Evolutionary conservation across 2,329 filamentous ascomycete species (phyloP).

Genomic region (Aureobasidium sp.): DNA sequence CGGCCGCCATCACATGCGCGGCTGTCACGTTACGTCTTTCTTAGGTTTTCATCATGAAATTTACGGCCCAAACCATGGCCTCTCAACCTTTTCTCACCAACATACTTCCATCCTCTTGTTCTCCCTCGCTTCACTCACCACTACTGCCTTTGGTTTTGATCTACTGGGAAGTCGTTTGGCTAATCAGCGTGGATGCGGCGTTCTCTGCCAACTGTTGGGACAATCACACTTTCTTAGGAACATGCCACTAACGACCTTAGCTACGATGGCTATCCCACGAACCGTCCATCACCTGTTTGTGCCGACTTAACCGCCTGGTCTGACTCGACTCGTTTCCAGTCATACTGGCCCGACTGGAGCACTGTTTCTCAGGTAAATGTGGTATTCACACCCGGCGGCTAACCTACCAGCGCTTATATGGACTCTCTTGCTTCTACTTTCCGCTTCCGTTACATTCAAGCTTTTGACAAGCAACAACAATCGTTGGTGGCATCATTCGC

Average conservation of each 20-base stretch:
- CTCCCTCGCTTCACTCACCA: not conserved
- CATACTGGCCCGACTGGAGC: not conserved
- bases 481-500: not conserved
- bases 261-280: not conserved
- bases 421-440: not conserved
- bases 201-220: constrained; percentile 3
- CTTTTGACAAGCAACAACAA: not conserved
- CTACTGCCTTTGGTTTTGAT: not conserved
- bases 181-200: not conserved
- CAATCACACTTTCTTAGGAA: not conserved
- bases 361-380: not conserved
- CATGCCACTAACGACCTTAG: not conserved
- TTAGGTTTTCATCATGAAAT: constrained; percentile 14
- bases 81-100: not conserved
- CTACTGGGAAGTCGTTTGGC: not conserved
- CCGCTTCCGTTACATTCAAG: not conserved
- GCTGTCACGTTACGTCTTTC: constrained; percentile 14
- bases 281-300: not conserved
- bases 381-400: not conserved
- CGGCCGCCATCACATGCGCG: constrained; percentile 6
- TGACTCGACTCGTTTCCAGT: not conserved
- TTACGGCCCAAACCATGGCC: constrained; percentile 13
- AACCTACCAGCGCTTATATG: not conserved
- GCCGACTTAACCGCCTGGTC: not conserved
- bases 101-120: not conserved